A percentile compares a stretch with the other conserved stretches of the same genome.
Evolutionary conservation across 768 basidiomycete species (phyloP).

Genomic region (Lactarius tabidus): DNA sequence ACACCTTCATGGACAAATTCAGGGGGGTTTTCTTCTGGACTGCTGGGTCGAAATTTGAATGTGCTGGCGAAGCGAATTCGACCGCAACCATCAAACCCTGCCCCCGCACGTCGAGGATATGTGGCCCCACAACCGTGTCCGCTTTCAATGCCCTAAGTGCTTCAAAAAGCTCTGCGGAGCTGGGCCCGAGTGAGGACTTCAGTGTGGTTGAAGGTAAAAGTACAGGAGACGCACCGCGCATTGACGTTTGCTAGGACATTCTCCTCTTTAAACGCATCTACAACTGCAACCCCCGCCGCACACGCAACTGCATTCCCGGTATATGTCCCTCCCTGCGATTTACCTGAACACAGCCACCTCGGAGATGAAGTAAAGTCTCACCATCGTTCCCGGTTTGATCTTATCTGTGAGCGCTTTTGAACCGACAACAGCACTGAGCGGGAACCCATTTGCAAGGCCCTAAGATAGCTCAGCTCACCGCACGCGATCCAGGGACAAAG

Average conservation of each 20-base stretch:
- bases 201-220: background rate
- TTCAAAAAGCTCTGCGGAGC: constrained; percentile 68
- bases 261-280: constrained; percentile 72
- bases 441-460: constrained; percentile 92
- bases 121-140: constrained; percentile 47
- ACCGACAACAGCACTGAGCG: constrained; percentile 81
- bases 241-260: constrained; percentile 79
- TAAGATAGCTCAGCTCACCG: constrained; percentile 27
- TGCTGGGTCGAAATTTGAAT: constrained; percentile 48
- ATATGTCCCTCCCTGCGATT: constrained; percentile 73
- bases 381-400: constrained; percentile 77
- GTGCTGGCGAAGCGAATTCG: constrained; percentile 66
- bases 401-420: constrained; percentile 77
- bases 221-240: constrained; percentile 45
- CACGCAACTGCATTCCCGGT: constrained; percentile 91
- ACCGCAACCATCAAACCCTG: constrained; percentile 85
- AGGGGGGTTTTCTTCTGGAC: constrained; percentile 37
- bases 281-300: constrained; percentile 83
- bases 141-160: constrained; percentile 53
- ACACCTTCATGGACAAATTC: constrained; percentile 64
- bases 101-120: constrained; percentile 86
- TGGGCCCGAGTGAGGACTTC: constrained; percentile 27
- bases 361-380: constrained; percentile 29
- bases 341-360: background rate
- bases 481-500: background rate